Conservation (phyloP, 1,284 basidiomycete species). For the Flammula alnicola region DNA sequence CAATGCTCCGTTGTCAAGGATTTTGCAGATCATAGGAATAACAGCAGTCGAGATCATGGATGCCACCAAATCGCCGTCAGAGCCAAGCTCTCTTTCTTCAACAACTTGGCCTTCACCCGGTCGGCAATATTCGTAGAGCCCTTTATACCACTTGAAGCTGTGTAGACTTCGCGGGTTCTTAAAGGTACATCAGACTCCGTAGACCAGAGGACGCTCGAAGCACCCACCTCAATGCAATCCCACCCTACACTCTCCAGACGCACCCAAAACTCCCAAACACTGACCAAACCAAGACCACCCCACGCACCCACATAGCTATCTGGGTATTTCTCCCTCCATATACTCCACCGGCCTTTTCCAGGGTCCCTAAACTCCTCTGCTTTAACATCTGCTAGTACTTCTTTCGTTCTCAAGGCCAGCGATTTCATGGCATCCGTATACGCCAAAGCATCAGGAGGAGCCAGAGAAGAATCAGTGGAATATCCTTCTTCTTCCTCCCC, state of each 20-base stretch:
- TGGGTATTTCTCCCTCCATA: slow-evolving; percentile 77
- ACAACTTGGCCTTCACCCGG: slow-evolving; percentile 51
- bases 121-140: slow-evolving; percentile 79
- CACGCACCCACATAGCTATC: slow-evolving; percentile 90
- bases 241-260: slow-evolving; percentile 86
- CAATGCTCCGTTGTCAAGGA: slow-evolving; percentile 75
- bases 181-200: slow-evolving; percentile 6
- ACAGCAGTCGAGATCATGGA: slow-evolving; percentile 87
- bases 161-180: slow-evolving; percentile 70
- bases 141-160: slow-evolving; percentile 83
- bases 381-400: slow-evolving; percentile 82
- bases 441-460: slow-evolving; percentile 68
- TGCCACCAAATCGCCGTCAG: slow-evolving; percentile 87
- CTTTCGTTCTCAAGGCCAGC: slow-evolving; percentile 55
- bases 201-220: not conserved
- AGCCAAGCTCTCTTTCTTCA: slow-evolving; percentile 65
- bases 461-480: slow-evolving; percentile 82
- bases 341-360: slow-evolving; percentile 78
- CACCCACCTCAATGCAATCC: slow-evolving; percentile 83
- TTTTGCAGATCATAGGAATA: slow-evolving; percentile 74
- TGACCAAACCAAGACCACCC: slow-evolving; percentile 87
- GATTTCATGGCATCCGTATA: slow-evolving; percentile 68
- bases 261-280: slow-evolving; percentile 96
- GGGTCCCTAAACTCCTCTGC: slow-evolving; percentile 88
- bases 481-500: slow-evolving; percentile 75